These are phyloP conservation scores for Thecaphora thlaspeos DNA, from an alignment of 1,284 basidiomycete species.

Conservation along the genomic window DNA sequence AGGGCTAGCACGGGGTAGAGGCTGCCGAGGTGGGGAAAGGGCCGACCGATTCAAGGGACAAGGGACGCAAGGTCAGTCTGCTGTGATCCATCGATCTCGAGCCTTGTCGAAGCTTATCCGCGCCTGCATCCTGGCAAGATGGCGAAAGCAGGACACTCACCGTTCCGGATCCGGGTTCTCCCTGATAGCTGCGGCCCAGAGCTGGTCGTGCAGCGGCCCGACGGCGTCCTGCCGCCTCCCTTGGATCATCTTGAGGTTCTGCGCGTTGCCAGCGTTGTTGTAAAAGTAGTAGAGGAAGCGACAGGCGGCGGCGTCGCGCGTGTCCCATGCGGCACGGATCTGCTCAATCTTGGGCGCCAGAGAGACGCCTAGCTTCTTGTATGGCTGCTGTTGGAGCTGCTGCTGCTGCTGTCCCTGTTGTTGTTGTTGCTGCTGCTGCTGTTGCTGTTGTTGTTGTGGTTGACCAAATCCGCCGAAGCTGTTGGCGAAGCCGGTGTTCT, in stretches of 20 bases:
- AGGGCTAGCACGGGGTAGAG: conserved; percentile 54
- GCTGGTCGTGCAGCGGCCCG: conserved; percentile 49
- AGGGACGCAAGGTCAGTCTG: neutral
- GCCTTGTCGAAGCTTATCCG: too few relatives aligned
- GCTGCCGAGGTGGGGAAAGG: conserved; percentile 7
- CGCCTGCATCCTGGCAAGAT: too few relatives aligned
- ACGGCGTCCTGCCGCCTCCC: conserved; percentile 47
- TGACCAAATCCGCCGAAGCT: conserved; percentile 2
- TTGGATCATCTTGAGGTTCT: conserved; percentile 38
- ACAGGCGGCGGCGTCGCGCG: conserved; percentile 43
- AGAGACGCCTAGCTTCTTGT: conserved; percentile 44
- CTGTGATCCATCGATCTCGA: too few relatives aligned
- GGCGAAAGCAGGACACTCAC: too few relatives aligned
- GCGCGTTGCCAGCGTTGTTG: conserved; percentile 40
- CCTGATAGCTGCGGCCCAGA: conserved; percentile 47
- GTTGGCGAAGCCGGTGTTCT: neutral
- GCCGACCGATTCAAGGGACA: neutral
- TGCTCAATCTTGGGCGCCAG: conserved; percentile 44
- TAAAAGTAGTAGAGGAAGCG: conserved; percentile 52
- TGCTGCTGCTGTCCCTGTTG: neutral
- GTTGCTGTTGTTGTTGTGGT: conserved; percentile 6
- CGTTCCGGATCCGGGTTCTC: conserved; percentile 50
- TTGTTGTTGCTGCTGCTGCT: conserved; percentile 6
- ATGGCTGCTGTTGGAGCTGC: conserved; percentile 9
- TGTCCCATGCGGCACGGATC: conserved; percentile 51